phyloP scores from a whole-genome alignment of 164 flowering plant species.

The Stephania yunnanensis region DNA sequence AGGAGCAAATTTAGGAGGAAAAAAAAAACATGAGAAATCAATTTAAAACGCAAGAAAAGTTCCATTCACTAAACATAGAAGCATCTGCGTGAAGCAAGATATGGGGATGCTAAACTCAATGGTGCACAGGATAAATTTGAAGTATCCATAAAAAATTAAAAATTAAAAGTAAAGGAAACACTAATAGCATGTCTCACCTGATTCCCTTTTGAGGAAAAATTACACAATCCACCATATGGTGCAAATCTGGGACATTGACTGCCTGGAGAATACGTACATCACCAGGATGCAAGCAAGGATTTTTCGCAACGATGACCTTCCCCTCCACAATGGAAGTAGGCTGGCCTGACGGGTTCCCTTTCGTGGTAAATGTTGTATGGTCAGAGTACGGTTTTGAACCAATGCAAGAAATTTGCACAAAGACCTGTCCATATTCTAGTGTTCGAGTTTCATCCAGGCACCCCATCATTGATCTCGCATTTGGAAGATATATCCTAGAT shows the following conservation, averaged over 20 bases:
- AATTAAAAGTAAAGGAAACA: too few species aligned
- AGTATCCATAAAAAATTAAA: too few species aligned
- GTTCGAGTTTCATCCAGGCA: slow-evolving; percentile 82
- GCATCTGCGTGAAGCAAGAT: too few species aligned
- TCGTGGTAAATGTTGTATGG: slow-evolving; percentile 4
- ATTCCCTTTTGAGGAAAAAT: slow-evolving; percentile 87
- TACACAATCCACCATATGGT: slow-evolving; percentile 88
- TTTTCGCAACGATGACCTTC: slow-evolving; percentile 76
- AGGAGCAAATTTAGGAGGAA: too few species aligned
- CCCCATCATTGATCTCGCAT: slow-evolving; percentile 85
- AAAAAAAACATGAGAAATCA: too few species aligned
- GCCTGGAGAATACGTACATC: slow-evolving; percentile 78
- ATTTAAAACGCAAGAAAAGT: too few species aligned
- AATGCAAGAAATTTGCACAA: slow-evolving; percentile 56
- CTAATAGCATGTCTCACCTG: slow-evolving; percentile 28
- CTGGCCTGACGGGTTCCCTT: slow-evolving; percentile 9
- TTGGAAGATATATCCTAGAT: slow-evolving; percentile 56
- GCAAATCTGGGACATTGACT: slow-evolving; percentile 60
- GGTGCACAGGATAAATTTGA: too few species aligned
- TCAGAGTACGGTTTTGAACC: slow-evolving; percentile 13
- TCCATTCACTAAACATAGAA: too few species aligned
- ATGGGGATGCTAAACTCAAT: too few species aligned
- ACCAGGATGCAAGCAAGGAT: slow-evolving; percentile 95
- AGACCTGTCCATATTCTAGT: slow-evolving; percentile 81
- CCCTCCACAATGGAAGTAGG: slow-evolving; percentile 31